phyloP scores from a whole-genome alignment of 768 basidiomycete species.

The Pleurotus pulmonarius region DNA sequence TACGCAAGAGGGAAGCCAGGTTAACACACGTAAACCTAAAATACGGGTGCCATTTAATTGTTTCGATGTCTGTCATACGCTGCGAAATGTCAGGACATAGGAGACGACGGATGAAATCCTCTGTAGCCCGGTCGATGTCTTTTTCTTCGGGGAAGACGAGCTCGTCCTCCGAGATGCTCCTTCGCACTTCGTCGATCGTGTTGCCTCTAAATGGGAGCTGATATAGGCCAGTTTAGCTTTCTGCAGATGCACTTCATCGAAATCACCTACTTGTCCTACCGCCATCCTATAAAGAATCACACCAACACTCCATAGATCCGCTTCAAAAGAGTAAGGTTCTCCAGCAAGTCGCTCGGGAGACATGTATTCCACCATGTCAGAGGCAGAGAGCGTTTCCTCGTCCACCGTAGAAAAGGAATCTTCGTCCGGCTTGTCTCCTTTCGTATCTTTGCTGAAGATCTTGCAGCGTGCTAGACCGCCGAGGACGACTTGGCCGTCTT shows the following conservation, averaged over 20 bases:
- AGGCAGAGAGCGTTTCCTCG: neutral
- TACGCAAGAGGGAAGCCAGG: too few species aligned
- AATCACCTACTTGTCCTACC: neutral
- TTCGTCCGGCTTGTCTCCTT: neutral
- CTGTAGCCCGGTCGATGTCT: neutral
- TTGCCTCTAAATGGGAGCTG: constrained; percentile 2
- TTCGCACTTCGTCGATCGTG: neutral
- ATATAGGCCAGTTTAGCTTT: neutral
- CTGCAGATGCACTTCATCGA: too few species aligned
- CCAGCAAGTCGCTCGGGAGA: constrained; percentile 2
- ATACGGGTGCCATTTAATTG: neutral
- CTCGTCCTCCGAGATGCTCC: neutral
- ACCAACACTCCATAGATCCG: constrained; percentile 1
- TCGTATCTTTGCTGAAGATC: neutral
- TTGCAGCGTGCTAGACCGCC: neutral
- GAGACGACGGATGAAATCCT: neutral
- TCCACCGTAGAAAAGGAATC: neutral
- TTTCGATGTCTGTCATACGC: neutral
- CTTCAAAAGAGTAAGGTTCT: neutral
- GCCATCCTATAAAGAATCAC: constrained; percentile 2
- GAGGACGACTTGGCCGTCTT: constrained; percentile 3
- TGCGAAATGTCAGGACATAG: neutral
- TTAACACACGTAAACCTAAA: neutral
- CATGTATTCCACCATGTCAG: neutral
- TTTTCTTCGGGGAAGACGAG: neutral